A percentile compares a stretch with the other conserved stretches of the same genome.
Evolutionary conservation across 2,329 filamentous ascomycete species (phyloP).

Genomic region (Trichoderma endophyticum): DNA sequence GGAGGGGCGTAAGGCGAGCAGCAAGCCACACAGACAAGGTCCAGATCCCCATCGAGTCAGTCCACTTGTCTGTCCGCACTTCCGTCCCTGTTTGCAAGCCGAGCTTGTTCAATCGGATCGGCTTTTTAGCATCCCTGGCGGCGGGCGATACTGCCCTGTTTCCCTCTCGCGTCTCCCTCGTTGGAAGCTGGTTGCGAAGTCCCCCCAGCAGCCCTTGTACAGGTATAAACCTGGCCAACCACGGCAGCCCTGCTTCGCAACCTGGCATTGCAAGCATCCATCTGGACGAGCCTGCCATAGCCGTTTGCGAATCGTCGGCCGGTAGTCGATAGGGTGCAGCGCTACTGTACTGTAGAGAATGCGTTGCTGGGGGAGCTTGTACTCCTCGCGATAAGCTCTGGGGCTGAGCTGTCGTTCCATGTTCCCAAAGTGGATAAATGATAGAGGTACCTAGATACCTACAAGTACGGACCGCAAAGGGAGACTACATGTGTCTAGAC

Average conservation of each 20-base stretch:
- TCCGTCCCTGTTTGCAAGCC: neutral
- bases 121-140: neutral
- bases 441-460: neutral
- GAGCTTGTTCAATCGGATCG: conserved; percentile 8
- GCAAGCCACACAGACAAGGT: conserved; percentile 15
- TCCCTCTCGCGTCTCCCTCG: neutral
- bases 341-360: neutral
- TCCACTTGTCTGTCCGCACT: conserved; percentile 7
- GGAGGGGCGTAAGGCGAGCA: neutral
- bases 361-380: neutral
- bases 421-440: neutral
- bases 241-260: neutral
- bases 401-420: neutral
- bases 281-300: neutral
- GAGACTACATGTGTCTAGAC: neutral
- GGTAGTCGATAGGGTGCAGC: neutral
- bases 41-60: neutral
- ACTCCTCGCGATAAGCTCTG: conserved; percentile 1
- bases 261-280: neutral
- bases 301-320: neutral
- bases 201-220: neutral
- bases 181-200: neutral
- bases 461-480: neutral
- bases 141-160: neutral
- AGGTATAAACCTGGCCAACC: neutral